These are phyloP conservation scores for Alternaria atra DNA, from an alignment of 2,329 filamentous ascomycete genomes.

Conservation along the genomic window DNA sequence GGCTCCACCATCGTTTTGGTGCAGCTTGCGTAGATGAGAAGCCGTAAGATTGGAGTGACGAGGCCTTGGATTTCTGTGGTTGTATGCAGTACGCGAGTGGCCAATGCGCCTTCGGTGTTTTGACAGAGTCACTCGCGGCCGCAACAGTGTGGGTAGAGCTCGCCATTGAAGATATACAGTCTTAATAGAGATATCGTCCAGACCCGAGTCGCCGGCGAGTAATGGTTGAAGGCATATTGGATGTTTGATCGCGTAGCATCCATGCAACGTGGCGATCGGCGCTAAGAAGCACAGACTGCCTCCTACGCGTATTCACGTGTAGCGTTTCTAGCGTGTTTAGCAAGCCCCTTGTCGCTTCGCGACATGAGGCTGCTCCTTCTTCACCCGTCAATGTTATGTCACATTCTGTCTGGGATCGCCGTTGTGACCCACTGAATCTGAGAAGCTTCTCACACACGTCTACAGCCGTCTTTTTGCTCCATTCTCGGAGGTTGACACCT, in stretches of 20 bases:
- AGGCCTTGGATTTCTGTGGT: constrained; percentile 17
- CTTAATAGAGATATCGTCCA: background rate
- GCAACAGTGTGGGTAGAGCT: background rate
- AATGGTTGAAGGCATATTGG: constrained; percentile 3
- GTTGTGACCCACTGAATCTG: background rate
- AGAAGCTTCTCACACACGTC: background rate
- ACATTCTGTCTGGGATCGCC: background rate
- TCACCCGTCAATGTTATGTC: background rate
- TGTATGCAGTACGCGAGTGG: constrained; percentile 31
- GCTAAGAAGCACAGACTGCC: constrained; percentile 12
- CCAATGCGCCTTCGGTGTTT: constrained; percentile 21
- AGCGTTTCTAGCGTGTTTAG: background rate
- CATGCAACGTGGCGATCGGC: background rate
- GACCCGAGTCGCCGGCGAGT: background rate
- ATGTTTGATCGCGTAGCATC: background rate
- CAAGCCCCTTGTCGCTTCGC: background rate
- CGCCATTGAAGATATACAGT: background rate
- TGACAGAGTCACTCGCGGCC: background rate
- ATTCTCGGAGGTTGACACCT: constrained; percentile 4
- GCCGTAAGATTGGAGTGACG: constrained; percentile 13
- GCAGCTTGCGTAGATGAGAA: constrained; percentile 9
- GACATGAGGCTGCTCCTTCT: background rate
- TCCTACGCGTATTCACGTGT: constrained; percentile 14
- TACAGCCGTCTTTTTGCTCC: background rate
- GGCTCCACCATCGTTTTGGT: constrained; percentile 67